Conservation (phyloP, 805 yeast species). For the Candida coleopterorum region DNA sequence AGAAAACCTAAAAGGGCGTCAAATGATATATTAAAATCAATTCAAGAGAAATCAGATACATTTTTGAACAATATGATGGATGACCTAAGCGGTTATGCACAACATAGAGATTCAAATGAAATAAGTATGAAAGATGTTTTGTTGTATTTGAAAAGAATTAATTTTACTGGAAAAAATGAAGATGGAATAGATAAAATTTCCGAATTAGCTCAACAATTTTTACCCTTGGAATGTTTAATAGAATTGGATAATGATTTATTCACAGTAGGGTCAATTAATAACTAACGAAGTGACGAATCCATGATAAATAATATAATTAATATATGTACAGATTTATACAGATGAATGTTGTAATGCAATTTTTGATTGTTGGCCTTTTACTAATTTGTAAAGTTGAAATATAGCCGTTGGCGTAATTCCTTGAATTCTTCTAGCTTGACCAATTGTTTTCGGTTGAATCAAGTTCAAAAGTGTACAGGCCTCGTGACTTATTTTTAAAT, state of each 20-base stretch:
- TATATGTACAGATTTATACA: conserved; percentile 9
- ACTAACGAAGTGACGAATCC: conserved; percentile 1
- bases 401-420: conserved; percentile 94
- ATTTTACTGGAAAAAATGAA: conserved; percentile 12
- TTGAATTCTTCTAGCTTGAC: conserved; percentile 91
- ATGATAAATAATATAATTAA: background rate
- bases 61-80: conserved; percentile 26
- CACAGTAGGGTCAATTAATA: background rate
- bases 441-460: conserved; percentile 83
- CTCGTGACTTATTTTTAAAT: conserved; percentile 61
- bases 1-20: conserved; percentile 6
- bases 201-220: conserved; percentile 26
- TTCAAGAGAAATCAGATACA: conserved; percentile 26
- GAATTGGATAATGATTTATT: conserved; percentile 15
- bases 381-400: conserved; percentile 66
- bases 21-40: conserved; percentile 13
- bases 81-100: conserved; percentile 34
- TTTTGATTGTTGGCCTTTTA: conserved; percentile 25
- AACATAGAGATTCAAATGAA: conserved; percentile 22
- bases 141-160: conserved; percentile 29
- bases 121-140: conserved; percentile 33
- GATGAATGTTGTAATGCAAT: conserved; percentile 11
- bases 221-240: conserved; percentile 34
- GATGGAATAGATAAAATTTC: conserved; percentile 17
- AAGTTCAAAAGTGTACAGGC: conserved; percentile 63